These are phyloP conservation scores for Datisca glomerata DNA, from an alignment of 306 rosid genomes.

Conservation along the genomic window DNA sequence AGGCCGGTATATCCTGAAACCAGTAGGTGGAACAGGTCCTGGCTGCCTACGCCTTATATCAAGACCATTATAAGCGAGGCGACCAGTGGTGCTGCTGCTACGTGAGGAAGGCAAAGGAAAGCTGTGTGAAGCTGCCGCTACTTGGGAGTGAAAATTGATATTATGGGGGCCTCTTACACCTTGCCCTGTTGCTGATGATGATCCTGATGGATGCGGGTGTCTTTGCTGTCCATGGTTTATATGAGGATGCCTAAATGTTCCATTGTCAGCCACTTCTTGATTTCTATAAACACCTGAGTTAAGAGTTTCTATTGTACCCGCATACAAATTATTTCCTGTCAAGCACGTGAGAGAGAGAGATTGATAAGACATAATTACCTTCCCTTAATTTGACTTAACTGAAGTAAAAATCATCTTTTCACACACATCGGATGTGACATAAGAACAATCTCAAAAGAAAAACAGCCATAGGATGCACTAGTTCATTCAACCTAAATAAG, in stretches of 20 bases:
- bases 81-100: constrained; percentile 23
- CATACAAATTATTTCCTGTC: constrained; percentile 8
- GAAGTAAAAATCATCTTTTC: background rate
- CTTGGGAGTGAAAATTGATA: constrained; percentile 46
- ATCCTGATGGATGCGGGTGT: constrained; percentile 45
- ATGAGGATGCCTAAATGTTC: constrained; percentile 48
- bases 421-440: no score
- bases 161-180: constrained; percentile 61
- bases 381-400: background rate
- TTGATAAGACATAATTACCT: background rate
- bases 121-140: constrained; percentile 47
- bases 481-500: no score
- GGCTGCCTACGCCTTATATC: constrained; percentile 57
- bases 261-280: constrained; percentile 46
- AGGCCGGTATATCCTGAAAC: constrained; percentile 53
- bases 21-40: constrained; percentile 36
- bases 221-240: constrained; percentile 43
- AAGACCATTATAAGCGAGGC: constrained; percentile 41
- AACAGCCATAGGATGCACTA: no score
- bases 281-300: constrained; percentile 65
- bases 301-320: constrained; percentile 11
- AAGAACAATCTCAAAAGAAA: no score
- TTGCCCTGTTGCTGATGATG: constrained; percentile 52
- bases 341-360: background rate
- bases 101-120: constrained; percentile 48